Evolutionary conservation across 495 filamentous ascomycete genomes (phyloP).

Genomic region (Hypoxylon subgilvum): DNA sequence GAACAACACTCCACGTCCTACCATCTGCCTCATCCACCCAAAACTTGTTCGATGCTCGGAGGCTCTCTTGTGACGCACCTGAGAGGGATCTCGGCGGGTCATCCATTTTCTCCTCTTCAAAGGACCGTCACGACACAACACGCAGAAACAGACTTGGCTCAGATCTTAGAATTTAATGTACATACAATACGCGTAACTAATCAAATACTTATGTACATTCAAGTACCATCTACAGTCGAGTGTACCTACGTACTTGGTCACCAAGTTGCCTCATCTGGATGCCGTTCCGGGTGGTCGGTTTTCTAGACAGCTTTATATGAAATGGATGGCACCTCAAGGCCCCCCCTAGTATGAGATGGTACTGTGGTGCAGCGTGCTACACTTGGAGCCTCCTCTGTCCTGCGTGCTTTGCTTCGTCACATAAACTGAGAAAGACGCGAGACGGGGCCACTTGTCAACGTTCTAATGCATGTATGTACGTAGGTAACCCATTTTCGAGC

Average conservation of each 20-base stretch:
- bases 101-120: constrained; percentile 3
- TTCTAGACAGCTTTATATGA: constrained; percentile 4
- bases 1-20: constrained; percentile 16
- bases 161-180: too few species aligned
- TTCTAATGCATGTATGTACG: not conserved
- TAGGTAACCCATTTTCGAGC: constrained; percentile 8
- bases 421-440: constrained; percentile 31
- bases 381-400: constrained; percentile 2
- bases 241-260: not conserved
- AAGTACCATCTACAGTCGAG: too few species aligned
- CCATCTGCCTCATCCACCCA: constrained; percentile 24
- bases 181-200: too few species aligned
- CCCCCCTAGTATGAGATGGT: not conserved
- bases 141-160: constrained; percentile 12
- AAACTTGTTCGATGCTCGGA: constrained; percentile 28
- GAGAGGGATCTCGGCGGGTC: constrained; percentile 29
- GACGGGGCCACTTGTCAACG: constrained; percentile 10
- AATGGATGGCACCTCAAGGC: not conserved
- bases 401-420: constrained; percentile 3
- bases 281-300: constrained; percentile 17
- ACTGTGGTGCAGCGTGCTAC: constrained; percentile 12
- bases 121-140: constrained; percentile 24
- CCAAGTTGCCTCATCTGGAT: constrained; percentile 18
- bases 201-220: too few species aligned
- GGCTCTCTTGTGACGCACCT: constrained; percentile 29